Evolutionary conservation across 2,329 filamentous ascomycete genomes (phyloP).

Genomic region (Didymella exigua): DNA sequence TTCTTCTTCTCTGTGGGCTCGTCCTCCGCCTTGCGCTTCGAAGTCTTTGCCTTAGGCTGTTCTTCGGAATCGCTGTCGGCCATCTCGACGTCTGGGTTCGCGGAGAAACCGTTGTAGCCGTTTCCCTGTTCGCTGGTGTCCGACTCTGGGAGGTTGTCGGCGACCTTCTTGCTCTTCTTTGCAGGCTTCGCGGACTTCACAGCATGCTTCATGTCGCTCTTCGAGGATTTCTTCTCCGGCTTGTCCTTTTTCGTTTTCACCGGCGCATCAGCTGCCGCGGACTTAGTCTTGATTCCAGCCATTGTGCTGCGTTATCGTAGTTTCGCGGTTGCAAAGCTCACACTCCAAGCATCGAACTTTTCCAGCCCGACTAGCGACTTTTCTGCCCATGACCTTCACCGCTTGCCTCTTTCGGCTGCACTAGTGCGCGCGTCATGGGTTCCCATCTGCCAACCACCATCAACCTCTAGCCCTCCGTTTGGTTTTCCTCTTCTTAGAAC

Average conservation of each 20-base stretch:
- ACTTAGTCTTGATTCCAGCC: slow-evolving; percentile 47
- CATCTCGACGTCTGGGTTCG: slow-evolving; percentile 34
- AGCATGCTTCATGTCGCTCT: slow-evolving; percentile 33
- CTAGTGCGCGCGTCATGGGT: slow-evolving; percentile 5
- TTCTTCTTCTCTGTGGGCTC: slow-evolving; percentile 33
- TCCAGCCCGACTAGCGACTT: background rate
- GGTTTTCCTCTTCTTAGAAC: background rate
- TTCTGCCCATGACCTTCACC: background rate
- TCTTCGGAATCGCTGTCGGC: slow-evolving; percentile 31
- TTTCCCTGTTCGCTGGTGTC: slow-evolving; percentile 46
- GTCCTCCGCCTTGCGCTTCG: slow-evolving; percentile 28
- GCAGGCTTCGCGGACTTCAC: slow-evolving; percentile 33
- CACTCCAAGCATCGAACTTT: slow-evolving; percentile 16
- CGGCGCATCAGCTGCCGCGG: slow-evolving; percentile 27
- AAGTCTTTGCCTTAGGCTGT: slow-evolving; percentile 25
- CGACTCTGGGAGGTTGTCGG: slow-evolving; percentile 42
- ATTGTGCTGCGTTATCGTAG: slow-evolving; percentile 25
- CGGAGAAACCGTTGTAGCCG: slow-evolving; percentile 45
- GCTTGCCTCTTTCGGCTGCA: slow-evolving; percentile 1
- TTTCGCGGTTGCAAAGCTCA: slow-evolving; percentile 11
- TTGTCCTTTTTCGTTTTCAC: slow-evolving; percentile 48
- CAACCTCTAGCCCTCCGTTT: background rate
- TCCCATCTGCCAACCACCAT: background rate
- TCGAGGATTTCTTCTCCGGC: slow-evolving; percentile 40
- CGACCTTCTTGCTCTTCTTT: slow-evolving; percentile 40